Conservation (phyloP, 1,284 basidiomycete genomes). For the Cryptococcus amylolentus region DNA sequence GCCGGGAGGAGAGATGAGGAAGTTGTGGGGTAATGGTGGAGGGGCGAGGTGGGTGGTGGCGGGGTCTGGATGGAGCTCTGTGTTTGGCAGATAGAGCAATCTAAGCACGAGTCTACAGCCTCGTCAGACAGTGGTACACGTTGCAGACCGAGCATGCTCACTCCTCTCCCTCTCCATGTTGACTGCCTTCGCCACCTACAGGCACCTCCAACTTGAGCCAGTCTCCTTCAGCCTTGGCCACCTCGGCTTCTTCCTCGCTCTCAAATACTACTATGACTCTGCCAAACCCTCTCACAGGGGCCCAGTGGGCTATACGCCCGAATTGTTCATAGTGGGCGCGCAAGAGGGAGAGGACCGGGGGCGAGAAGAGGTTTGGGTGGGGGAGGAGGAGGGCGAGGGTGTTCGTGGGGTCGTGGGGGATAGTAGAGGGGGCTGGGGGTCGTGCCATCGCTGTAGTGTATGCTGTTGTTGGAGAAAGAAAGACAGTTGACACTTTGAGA, state of each 20-base stretch:
- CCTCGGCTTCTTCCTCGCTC: conserved; percentile 49
- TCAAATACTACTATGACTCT: conserved; percentile 77
- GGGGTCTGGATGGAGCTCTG: conserved; percentile 52
- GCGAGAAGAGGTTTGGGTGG: conserved; percentile 65
- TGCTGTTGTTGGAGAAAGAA: conserved; percentile 1
- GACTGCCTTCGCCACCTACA: neutral
- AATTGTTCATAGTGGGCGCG: conserved; percentile 65
- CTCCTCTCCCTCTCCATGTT: neutral
- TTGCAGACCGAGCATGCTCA: neutral
- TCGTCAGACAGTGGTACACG: neutral
- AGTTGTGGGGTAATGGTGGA: conserved; percentile 82
- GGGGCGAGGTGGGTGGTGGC: conserved; percentile 61
- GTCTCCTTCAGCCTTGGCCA: conserved; percentile 46
- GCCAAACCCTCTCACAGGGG: conserved; percentile 72
- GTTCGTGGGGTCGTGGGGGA: conserved; percentile 55
- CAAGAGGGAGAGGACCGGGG: conserved; percentile 63
- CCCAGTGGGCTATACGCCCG: conserved; percentile 79
- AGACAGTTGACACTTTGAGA: neutral
- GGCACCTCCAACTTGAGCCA: conserved; percentile 36
- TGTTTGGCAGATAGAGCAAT: conserved; percentile 74
- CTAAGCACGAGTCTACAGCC: conserved; percentile 58
- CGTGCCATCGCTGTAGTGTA: neutral
- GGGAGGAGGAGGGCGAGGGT: conserved; percentile 65
- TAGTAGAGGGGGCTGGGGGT: conserved; percentile 4
- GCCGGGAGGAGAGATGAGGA: conserved; percentile 96